Percentiles rank a stretch among this genome's conserved stretches.
Conservation (phyloP, 2,329 filamentous ascomycete genomes). For the Phialocephala subalpina region DNA sequence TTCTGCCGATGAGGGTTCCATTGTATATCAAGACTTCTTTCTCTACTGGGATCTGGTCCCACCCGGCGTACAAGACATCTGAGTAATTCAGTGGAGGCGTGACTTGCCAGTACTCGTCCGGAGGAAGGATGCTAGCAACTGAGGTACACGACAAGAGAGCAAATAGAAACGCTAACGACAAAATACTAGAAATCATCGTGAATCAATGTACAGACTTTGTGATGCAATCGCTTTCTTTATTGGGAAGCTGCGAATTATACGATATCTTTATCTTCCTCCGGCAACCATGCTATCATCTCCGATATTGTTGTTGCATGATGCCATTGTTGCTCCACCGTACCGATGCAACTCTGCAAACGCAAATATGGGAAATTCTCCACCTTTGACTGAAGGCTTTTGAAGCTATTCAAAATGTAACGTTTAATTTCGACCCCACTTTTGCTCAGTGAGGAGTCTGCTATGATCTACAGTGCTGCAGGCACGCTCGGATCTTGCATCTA, state of each 20-base stretch:
- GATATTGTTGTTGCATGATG: background rate
- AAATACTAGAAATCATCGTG: background rate
- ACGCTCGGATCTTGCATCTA: background rate
- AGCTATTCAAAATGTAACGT: background rate
- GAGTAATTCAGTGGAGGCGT: slow-evolving; percentile 7
- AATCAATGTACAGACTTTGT: background rate
- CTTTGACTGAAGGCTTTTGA: background rate
- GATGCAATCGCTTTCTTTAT: background rate
- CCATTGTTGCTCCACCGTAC: background rate
- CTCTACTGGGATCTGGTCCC: slow-evolving; percentile 7
- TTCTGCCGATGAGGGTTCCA: slow-evolving; percentile 7
- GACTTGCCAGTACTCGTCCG: slow-evolving; percentile 11
- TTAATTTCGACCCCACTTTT: background rate
- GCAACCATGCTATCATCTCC: background rate
- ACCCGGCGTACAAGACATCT: slow-evolving; percentile 3
- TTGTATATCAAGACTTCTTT: slow-evolving; percentile 11
- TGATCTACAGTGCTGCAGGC: background rate
- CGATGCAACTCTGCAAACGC: background rate
- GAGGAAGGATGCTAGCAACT: slow-evolving; percentile 1
- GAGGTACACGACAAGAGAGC: background rate
- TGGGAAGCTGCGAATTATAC: background rate
- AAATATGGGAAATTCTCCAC: background rate
- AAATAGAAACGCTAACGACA: background rate
- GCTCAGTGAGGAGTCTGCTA: background rate
- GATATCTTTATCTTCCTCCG: background rate